Base-by-base conservation (phyloP, 441 rosid genomes). In the Gossypium davidsonii region DNA sequence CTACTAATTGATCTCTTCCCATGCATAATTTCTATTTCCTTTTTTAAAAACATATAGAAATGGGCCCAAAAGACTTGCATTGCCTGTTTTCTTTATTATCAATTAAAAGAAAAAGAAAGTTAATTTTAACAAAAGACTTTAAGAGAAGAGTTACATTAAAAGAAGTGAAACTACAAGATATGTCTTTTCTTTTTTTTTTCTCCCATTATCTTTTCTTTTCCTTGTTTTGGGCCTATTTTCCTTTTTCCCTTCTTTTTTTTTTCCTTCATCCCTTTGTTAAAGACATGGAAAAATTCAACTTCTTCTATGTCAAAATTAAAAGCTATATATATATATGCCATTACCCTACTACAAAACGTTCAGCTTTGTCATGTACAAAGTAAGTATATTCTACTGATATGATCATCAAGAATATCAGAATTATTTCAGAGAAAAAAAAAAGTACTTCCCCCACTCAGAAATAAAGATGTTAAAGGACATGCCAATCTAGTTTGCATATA, bases 111-210 rank as follows among this genome's bases (percentile, higher is more conserved):
- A 44, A 31, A 4, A 26, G 0, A 81, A 62, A 82, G 77, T 75
- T 76, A 73, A 78, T 80, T 84, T 84, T 81, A 65, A 46, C 37
- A 57, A 12, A 71, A 73, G 17, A 79, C 85, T 85, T 85, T 83
- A 34, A 81, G 78, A 72, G 68, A 57, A 11, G 72, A 63, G 60
- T 80, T 82, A 63, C 90, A 80, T 85, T 74, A 81, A 86, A 86
- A 88, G 92, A 70, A 82, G 86, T 77, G 89, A 6, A 58, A 79
- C 81, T 78, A 81, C 80, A 74, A 80, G 49, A 72, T 77, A 74
- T 70, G 65, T 78, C 86, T 84, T 81, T 84, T 80, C 69, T 21
- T 6, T 20, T 18, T 10, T 3, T 9, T 44, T 25, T 25, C 49
- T 1, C 25, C 8, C 26, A 17, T 18, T 20, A 17, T 56, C 49